These are phyloP conservation scores for Calophaca sinica DNA, from an alignment of 306 rosid genomes.

Conservation along the genomic window DNA sequence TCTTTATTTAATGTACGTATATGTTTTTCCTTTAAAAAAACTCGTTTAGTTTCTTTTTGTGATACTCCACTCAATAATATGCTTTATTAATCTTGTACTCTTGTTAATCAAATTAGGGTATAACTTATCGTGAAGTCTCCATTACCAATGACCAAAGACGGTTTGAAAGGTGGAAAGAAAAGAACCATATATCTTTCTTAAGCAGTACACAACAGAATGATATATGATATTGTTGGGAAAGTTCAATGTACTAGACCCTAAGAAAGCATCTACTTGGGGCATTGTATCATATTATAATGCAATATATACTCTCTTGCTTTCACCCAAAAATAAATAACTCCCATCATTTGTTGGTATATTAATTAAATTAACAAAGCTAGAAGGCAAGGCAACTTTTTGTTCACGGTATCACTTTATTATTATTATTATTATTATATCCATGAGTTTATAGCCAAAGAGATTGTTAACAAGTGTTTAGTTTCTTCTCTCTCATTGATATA, in stretches of 20 bases:
- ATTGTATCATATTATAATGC: constrained; percentile 44
- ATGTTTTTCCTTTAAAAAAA: background rate
- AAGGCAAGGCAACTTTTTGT: constrained; percentile 41
- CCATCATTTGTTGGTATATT: constrained; percentile 32
- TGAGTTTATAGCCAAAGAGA: constrained; percentile 26
- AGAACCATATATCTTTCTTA: constrained; percentile 30
- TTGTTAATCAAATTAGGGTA: constrained; percentile 32
- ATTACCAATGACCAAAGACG: constrained; percentile 43
- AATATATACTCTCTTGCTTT: constrained; percentile 27
- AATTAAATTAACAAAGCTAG: constrained; percentile 28
- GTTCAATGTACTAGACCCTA: constrained; percentile 57
- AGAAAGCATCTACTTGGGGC: constrained; percentile 53
- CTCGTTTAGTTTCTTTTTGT: background rate
- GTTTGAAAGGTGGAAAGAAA: constrained; percentile 41
- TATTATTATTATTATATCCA: constrained; percentile 11
- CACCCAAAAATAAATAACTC: constrained; percentile 37
- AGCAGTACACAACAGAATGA: constrained; percentile 42
- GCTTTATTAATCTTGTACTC: background rate
- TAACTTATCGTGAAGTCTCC: constrained; percentile 26
- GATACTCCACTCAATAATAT: background rate
- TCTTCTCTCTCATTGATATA: constrained; percentile 16
- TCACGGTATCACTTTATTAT: constrained; percentile 2
- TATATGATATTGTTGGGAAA: constrained; percentile 48
- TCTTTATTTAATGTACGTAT: constrained; percentile 13
- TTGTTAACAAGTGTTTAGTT: constrained; percentile 23